Conservation (phyloP, 2,329 filamentous ascomycete genomes). For the Colletotrichum simmondsii region DNA sequence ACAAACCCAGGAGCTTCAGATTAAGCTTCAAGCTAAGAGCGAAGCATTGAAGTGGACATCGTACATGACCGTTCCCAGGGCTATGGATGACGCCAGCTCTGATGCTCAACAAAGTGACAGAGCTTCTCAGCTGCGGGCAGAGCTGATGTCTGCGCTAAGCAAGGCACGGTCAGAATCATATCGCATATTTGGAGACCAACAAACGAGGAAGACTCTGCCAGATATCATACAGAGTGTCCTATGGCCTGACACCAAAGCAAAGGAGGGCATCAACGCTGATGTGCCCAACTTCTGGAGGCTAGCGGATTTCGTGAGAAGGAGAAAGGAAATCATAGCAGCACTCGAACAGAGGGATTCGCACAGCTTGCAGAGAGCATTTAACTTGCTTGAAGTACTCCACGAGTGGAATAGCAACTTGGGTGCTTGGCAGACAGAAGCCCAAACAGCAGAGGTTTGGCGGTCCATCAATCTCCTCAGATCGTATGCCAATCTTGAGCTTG, state of each 20-base stretch:
- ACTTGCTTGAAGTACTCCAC: background rate
- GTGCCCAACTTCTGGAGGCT: slow-evolving; percentile 18
- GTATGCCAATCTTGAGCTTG: slow-evolving; percentile 5
- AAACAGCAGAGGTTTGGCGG: slow-evolving; percentile 3
- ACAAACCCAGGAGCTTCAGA: background rate
- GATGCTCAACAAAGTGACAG: background rate
- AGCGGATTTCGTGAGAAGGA: slow-evolving; percentile 15
- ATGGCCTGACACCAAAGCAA: background rate
- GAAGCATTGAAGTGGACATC: slow-evolving; percentile 10
- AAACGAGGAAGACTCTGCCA: background rate
- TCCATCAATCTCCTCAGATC: slow-evolving; percentile 21
- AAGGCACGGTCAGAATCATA: background rate
- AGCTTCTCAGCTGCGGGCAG: background rate
- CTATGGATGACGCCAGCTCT: background rate
- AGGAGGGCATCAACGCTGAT: background rate
- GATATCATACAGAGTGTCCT: background rate
- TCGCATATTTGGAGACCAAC: background rate
- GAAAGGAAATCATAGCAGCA: slow-evolving; percentile 10
- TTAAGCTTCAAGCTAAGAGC: slow-evolving; percentile 10
- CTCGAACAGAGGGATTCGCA: background rate
- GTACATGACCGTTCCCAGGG: background rate
- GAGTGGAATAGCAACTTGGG: background rate
- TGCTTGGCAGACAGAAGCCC: background rate
- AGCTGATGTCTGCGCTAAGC: slow-evolving; percentile 1
- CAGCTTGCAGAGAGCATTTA: background rate